Base-by-base conservation (phyloP, 2,329 filamentous ascomycete genomes). In the Aureobasidium zeae region DNA sequence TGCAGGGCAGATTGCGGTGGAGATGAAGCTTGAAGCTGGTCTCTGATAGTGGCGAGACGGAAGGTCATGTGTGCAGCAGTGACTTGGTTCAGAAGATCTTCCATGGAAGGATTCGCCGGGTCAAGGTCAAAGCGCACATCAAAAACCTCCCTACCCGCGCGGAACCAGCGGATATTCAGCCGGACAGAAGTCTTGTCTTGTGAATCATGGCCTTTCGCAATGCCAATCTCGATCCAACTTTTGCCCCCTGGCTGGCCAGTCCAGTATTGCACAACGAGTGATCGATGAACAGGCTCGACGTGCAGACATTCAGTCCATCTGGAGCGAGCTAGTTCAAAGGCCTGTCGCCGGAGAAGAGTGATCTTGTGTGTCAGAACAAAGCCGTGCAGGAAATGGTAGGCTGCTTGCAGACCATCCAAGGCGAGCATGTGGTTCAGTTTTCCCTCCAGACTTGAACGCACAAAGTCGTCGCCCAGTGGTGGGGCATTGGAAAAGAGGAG, bases 231-330 rank as follows among this genome's bases (percentile, higher is more conserved):
- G 35, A 98, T 71, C 89, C 91, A 98, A 59, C 80, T 94, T 67
- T 93, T 94, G 12, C 75, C 71, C 1, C 77, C 77, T 45, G 73
- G 71, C 53, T 79, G 76, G 38, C 76, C 73, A 12, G 76, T 71
- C 91, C 91, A 98, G 63, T 98, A 98, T 56, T 95, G 88, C 24
- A 98, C 75, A 8, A 87, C 78, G 46, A 98, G 68, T 20, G 82
- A 82, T 48, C 91, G 77, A 58, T 91, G 84, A 26, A 94, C 70
- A 20, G 80, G 72, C 58, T 95, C 86, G 12, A 94, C 73, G 54
- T 77, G 78, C 33, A 96, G 62, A 24, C 81, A 79, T 44, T 85
- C 81, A 22, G 80, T 78, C 89, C 91, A 96, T 22, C 77, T 76
- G 3, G 74, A 75, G 46, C 73, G 76, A 44, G 73, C 72, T 46